Percentiles rank a stretch among this genome's conserved stretches.
These are phyloP conservation scores for Astragalus membranaceus DNA, from an alignment of 306 rosid genomes.

Conservation along the genomic window DNA sequence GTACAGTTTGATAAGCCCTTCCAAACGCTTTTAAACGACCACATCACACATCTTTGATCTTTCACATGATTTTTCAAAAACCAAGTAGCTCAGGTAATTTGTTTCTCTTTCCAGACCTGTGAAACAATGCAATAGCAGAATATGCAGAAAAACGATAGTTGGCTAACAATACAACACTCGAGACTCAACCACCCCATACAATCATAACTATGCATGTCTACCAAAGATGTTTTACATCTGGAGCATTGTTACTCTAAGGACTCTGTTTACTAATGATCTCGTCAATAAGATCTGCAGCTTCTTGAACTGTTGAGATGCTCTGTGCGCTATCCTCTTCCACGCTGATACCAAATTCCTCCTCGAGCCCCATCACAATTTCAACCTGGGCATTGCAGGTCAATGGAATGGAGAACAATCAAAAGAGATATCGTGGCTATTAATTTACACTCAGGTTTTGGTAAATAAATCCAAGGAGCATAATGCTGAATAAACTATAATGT, in stretches of 20 bases:
- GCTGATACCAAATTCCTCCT: slow-evolving; percentile 71
- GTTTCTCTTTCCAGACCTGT: neutral
- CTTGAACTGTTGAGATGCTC: slow-evolving; percentile 71
- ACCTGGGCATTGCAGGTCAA: slow-evolving; percentile 33
- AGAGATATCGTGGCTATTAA: neutral
- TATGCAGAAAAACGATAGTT: neutral
- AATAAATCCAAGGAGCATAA: neutral
- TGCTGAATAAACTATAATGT: neutral
- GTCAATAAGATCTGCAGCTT: slow-evolving; percentile 75
- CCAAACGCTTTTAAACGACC: neutral
- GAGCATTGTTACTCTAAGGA: slow-evolving; percentile 26
- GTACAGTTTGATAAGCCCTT: neutral
- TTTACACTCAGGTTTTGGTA: neutral
- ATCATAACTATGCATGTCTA: neutral
- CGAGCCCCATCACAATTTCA: slow-evolving; percentile 87
- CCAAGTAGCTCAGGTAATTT: neutral
- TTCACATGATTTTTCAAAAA: neutral
- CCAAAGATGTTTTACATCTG: neutral
- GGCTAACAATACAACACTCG: neutral
- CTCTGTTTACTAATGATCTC: slow-evolving; percentile 41
- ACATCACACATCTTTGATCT: neutral
- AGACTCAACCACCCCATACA: neutral
- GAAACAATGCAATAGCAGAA: slow-evolving; percentile 11
- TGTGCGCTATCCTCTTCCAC: slow-evolving; percentile 76
- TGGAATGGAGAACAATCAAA: slow-evolving; percentile 9